Percentiles rank a stretch among this genome's conserved stretches.
phyloP scores from a whole-genome alignment of 768 basidiomycete species.

The Rhizopogon rudus region DNA sequence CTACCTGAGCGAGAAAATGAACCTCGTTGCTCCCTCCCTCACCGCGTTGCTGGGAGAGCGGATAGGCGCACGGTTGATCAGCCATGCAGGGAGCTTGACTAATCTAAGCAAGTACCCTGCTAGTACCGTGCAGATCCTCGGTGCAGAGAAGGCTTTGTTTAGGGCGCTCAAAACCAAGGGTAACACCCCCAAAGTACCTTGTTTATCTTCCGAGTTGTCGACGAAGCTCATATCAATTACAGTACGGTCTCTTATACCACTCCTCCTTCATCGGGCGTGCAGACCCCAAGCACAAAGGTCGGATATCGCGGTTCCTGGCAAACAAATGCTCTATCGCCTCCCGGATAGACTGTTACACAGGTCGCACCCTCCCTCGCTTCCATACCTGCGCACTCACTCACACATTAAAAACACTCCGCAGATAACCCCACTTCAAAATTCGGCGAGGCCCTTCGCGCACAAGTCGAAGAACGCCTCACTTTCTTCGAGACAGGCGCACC shows the following conservation, averaged over 20 bases:
- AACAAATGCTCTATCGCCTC: slow-evolving; percentile 99
- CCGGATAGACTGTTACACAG: slow-evolving; percentile 92
- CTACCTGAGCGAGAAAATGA: slow-evolving; percentile 98
- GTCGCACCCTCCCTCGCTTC: slow-evolving; percentile 32
- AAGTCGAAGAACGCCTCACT: slow-evolving; percentile 91
- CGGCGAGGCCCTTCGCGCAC: slow-evolving; percentile 87
- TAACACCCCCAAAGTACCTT: slow-evolving; percentile 86
- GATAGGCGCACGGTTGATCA: slow-evolving; percentile 88
- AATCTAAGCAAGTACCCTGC: slow-evolving; percentile 98
- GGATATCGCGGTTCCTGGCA: slow-evolving; percentile 97
- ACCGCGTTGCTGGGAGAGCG: slow-evolving; percentile 89
- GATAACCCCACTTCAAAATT: slow-evolving; percentile 88
- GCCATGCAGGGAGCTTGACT: slow-evolving; percentile 93
- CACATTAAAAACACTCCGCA: slow-evolving; percentile 18
- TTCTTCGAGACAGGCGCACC: slow-evolving; percentile 93
- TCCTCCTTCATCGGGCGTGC: slow-evolving; percentile 96
- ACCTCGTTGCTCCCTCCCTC: slow-evolving; percentile 89
- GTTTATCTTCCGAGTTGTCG: background rate
- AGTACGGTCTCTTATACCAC: slow-evolving; percentile 98
- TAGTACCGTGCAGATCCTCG: slow-evolving; percentile 95
- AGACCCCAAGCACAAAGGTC: slow-evolving; percentile 90
- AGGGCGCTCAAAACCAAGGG: slow-evolving; percentile 97
- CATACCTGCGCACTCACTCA: background rate
- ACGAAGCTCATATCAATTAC: slow-evolving; percentile 2
- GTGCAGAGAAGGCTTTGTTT: slow-evolving; percentile 98